phyloP scores from a whole-genome alignment of 2,329 filamentous ascomycete species.

The Chrysoporthe puriensis region DNA sequence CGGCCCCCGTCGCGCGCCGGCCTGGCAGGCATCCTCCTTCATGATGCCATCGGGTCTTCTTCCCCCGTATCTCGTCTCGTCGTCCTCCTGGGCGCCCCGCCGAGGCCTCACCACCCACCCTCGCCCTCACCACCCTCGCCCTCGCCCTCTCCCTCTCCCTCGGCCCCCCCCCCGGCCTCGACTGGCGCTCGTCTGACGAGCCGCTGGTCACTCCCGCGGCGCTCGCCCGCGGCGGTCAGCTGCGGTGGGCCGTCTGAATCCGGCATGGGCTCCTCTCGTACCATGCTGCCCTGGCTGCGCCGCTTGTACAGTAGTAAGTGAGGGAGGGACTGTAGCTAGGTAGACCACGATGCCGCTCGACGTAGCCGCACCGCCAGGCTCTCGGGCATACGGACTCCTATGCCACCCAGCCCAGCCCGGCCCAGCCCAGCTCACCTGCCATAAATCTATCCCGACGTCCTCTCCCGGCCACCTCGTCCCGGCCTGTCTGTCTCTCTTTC shows the following conservation, averaged over 20 bases:
- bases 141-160: not conserved
- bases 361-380: slow-evolving; percentile 21
- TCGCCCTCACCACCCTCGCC: not conserved
- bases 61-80: not conserved
- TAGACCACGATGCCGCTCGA: slow-evolving; percentile 16
- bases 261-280: not conserved
- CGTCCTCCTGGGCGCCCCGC: not conserved
- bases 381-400: slow-evolving; percentile 18
- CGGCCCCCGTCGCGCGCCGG: not conserved
- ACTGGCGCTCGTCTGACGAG: slow-evolving; percentile 9
- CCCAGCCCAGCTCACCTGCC: slow-evolving; percentile 2
- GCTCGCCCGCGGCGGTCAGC: not conserved
- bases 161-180: not conserved
- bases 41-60: not conserved
- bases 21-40: not conserved
- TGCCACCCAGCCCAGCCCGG: slow-evolving; percentile 18
- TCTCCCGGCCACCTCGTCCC: slow-evolving; percentile 1
- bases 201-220: not conserved
- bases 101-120: not conserved
- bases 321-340: not conserved
- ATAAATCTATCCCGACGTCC: slow-evolving; percentile 11
- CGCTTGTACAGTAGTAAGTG: slow-evolving; percentile 1
- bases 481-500: not conserved
- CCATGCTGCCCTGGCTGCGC: not conserved
- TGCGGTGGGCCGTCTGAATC: not conserved